Base-by-base conservation (phyloP, 75 land plant genomes). In the Pinus albicaulis region DNA sequence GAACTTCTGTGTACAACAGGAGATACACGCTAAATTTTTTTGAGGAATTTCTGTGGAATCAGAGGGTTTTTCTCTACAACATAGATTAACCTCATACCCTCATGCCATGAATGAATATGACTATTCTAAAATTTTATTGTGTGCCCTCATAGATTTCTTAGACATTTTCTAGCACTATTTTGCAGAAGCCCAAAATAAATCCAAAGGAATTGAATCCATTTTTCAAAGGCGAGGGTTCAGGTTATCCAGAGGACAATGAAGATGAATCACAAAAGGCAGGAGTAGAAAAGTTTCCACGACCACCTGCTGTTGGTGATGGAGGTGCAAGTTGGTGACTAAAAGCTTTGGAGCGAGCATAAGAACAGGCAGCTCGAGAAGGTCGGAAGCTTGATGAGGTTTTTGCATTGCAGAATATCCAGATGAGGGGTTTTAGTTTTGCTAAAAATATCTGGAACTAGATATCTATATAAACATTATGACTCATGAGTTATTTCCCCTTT, bases 261-360 rank as follows among this genome's bases (percentile, higher is more conserved):
- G 55, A 53, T 4, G 28, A n/a, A 14, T 3, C 20, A 38, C 71
- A 68, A 41, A 80, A 74, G 60, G 56, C 75, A 55, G 80, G 76
- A 36, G 62, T 38, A 1, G 55, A 73, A 52, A 65, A 76, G 52
- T 81, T 88, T 55, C 81, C 82, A 22, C 74, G 90, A 61, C 71
- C 87, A 57, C 81, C 88, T 66, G 76, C 87, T 83, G 89, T 97
- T 82, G 99, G 99, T 20, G 99, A 97, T 88, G 99, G 99, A 57
- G 99, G 99, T 82, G 91, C 93, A 25, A 97, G 99, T 76, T 97
- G 95, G 98, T 77, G 90, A 68, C 70, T 97, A 55, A 97, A 97
- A 85, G 98, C 95, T 28, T 82, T 97, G 77, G 94, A 94, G 77
- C 89, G 98, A 71, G 98, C 99, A 56, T 81, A 89, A 85, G 99